Conservation (phyloP, 768 basidiomycete species). For the Auricularia auricula-judae region DNA sequence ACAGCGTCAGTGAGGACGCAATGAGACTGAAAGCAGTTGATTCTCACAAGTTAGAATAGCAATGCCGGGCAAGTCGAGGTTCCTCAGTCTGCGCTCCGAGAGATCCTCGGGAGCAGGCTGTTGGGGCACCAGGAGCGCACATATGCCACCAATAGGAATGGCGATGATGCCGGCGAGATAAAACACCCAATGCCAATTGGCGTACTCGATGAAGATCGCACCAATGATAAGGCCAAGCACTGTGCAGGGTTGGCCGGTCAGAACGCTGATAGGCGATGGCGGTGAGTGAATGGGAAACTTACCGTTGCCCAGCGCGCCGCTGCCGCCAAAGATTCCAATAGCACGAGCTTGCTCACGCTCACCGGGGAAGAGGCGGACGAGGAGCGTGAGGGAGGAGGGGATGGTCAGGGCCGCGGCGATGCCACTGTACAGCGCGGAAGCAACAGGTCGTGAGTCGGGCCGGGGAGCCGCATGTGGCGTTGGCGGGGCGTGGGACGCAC, state of each 20-base stretch:
- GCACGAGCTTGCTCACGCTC: conserved; percentile 36
- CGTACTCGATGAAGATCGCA: conserved; percentile 29
- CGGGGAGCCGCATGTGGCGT: neutral
- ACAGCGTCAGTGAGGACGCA: neutral
- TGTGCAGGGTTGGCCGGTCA: conserved; percentile 7
- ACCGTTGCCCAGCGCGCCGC: conserved; percentile 37
- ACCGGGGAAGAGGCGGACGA: conserved; percentile 40
- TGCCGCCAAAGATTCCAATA: conserved; percentile 34
- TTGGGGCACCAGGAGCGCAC: conserved; percentile 26
- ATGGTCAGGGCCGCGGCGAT: conserved; percentile 38
- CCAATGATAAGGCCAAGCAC: conserved; percentile 34
- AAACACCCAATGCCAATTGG: conserved; percentile 41
- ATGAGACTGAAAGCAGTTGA: neutral
- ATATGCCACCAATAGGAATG: conserved; percentile 20
- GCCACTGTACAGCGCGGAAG: neutral
- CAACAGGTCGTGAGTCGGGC: conserved; percentile 6
- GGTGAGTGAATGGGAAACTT: conserved; percentile 2
- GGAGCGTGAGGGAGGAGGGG: conserved; percentile 38
- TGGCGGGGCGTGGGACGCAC: conserved; percentile 15
- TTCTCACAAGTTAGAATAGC: conserved; percentile 19
- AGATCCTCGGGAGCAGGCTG: conserved; percentile 8
- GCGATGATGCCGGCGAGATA: conserved; percentile 33
- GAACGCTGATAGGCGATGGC: neutral
- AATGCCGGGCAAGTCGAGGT: conserved; percentile 30
- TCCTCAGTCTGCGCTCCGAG: conserved; percentile 11